Base-by-base conservation (phyloP, 2,329 filamentous ascomycete species). In the Berkeleyomyces rouxiae region DNA sequence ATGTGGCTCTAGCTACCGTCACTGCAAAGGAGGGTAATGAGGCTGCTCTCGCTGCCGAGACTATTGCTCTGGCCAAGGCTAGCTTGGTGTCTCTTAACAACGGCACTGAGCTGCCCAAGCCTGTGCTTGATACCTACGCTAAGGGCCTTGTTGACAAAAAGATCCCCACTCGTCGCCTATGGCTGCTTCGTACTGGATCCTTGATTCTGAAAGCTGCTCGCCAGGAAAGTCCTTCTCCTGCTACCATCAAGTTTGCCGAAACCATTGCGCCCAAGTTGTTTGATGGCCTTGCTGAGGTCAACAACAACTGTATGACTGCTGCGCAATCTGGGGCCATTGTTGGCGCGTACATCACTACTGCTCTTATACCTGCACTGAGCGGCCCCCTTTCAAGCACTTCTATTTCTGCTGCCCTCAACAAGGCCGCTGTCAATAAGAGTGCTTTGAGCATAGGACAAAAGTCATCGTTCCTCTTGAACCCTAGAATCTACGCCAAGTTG, bases 121-220 rank as follows among this genome's bases (percentile, higher is more conserved):
- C 83, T 3, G 79, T 86, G 1, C 72, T 84, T 1, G 89, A 92
- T 69, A 78, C 83, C 0, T 85, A 95, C 67, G 74, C 80, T 37
- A 97, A 96, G 73, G 93, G 92, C 0, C 78, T 95, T 51, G 78
- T 79, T 6, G 93, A 99, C 67, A 99, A 97, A 74, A 89, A 90
- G 68, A 76, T 87, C 1, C 79, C 84, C 4, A 82, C 88, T 61
- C 85, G 88, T 37, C 88, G 86, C 66, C 75, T 89, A 31, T 99
- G 93, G 93, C 79, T 89, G 61, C 76, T 93, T 44, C 83, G 84
- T 47, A 76, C 86, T 42, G 90, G 87, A 47, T 82, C 88, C 40
- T 75, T 91, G 1, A 75, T 96, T 55, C 40, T 36, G 2, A 47
- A 65, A 23, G 73, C 79, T 46, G 74, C 77, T 58, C 76, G 77